Evolutionary conservation across 352 stramenopile species (phyloP).

Genomic region (Thraustochytrium striatum): DNA sequence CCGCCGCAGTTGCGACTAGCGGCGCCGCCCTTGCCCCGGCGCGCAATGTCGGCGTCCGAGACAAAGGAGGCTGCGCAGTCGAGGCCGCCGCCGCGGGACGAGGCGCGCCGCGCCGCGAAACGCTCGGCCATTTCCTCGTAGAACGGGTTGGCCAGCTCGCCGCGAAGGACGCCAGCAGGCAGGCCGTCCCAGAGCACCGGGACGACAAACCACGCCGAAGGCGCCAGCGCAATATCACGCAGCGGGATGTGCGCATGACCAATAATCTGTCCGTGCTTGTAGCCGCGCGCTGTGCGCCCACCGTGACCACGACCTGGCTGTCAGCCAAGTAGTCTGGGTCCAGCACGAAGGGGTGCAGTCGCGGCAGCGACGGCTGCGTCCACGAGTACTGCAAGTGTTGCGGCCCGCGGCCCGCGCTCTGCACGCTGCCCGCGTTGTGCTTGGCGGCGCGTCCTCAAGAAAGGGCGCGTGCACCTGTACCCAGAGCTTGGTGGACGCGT

Average conservation of each 20-base stretch:
- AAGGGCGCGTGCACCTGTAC: slow-evolving; percentile 11
- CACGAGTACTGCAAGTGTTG: slow-evolving; percentile 2
- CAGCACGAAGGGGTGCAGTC: neutral
- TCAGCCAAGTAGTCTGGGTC: slow-evolving; percentile 28
- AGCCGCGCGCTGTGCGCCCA: slow-evolving; percentile 7
- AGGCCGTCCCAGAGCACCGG: slow-evolving; percentile 29
- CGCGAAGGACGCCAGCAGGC: slow-evolving; percentile 28
- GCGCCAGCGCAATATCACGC: neutral
- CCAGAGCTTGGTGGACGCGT: neutral
- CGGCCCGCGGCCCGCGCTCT: neutral
- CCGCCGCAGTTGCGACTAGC: neutral
- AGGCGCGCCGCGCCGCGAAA: neutral
- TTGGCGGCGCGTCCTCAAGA: neutral
- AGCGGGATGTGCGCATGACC: slow-evolving; percentile 32
- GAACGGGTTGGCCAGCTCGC: neutral
- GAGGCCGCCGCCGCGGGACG: neutral
- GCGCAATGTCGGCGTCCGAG: neutral
- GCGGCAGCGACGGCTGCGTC: neutral
- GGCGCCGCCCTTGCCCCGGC: neutral
- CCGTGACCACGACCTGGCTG: slow-evolving; percentile 12
- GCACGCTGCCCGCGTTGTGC: neutral
- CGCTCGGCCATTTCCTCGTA: neutral
- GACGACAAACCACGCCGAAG: slow-evolving; percentile 16
- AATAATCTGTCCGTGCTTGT: slow-evolving; percentile 33
- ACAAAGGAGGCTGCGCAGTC: neutral